Evolutionary conservation across 2,329 filamentous ascomycete species (phyloP).

Genomic region (Fulvia fulva): DNA sequence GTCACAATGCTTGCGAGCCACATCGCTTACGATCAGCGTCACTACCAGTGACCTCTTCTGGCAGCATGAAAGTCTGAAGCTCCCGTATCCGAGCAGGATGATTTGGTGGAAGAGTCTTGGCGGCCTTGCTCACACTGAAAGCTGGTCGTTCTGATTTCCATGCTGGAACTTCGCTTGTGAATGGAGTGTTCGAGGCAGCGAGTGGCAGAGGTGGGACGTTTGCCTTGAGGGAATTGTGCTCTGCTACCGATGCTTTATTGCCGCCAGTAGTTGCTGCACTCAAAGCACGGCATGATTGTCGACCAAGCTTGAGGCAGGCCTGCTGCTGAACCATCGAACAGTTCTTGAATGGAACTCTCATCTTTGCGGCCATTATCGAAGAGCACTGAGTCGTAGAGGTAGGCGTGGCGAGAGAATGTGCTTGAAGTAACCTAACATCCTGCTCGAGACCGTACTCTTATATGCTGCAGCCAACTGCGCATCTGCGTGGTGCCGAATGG

Average conservation of each 20-base stretch:
- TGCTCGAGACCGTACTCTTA: background rate
- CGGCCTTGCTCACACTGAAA: background rate
- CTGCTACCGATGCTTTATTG: background rate
- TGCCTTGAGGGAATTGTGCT: background rate
- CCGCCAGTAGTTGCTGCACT: background rate
- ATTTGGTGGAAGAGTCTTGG: conserved; percentile 6
- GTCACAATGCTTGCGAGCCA: background rate
- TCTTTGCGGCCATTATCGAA: background rate
- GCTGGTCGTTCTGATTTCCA: background rate
- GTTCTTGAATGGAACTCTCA: background rate
- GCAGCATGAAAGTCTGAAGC: conserved; percentile 9
- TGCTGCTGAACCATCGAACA: background rate
- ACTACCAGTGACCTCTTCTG: conserved; percentile 9
- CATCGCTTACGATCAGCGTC: background rate
- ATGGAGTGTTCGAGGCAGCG: background rate
- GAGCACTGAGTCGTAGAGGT: background rate
- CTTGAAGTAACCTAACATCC: too few species aligned
- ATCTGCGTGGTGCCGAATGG: background rate
- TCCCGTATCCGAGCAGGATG: conserved; percentile 7
- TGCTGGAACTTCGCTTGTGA: background rate
- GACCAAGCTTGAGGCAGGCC: background rate
- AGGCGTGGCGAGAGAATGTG: background rate
- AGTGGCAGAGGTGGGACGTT: background rate
- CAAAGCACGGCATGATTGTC: background rate
- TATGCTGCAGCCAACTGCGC: background rate